Conservation (phyloP, 2,329 filamentous ascomycete species). For the Cladophialophora exuberans region DNA sequence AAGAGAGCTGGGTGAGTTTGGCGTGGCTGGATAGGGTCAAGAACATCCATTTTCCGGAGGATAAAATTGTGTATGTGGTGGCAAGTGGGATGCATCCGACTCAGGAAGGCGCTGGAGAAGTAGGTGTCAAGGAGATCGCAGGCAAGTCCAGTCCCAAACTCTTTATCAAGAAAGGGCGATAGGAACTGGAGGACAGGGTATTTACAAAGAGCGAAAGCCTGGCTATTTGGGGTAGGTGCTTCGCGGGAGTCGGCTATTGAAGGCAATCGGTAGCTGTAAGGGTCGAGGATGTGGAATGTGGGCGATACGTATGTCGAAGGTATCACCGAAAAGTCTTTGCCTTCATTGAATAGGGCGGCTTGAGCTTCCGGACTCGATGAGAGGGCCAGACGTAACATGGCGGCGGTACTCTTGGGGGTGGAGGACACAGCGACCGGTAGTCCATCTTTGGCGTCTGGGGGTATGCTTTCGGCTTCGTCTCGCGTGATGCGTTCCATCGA, state of each 20-base stretch:
- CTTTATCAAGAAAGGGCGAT: conserved; percentile 26
- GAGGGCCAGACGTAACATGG: conserved; percentile 20
- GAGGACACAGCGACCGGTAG: conserved; percentile 9
- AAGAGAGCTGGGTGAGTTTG: conserved; percentile 50
- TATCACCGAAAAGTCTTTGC: conserved; percentile 20
- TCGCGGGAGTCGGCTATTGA: conserved; percentile 27
- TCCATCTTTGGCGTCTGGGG: conserved; percentile 1
- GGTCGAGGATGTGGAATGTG: conserved; percentile 27
- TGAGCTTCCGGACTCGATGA: conserved; percentile 10
- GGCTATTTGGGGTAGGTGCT: conserved; percentile 23
- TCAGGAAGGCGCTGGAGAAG: conserved; percentile 50
- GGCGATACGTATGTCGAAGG: conserved; percentile 30
- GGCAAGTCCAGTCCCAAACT: conserved; percentile 38
- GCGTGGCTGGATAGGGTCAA: conserved; percentile 46
- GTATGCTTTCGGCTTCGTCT: not conserved
- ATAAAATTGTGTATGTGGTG: conserved; percentile 54
- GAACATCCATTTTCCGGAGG: conserved; percentile 50
- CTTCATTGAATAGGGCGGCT: conserved; percentile 14
- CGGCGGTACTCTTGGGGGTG: conserved; percentile 16
- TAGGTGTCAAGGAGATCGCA: conserved; percentile 55
- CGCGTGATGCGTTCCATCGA: not conserved
- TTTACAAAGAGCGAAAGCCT: conserved; percentile 22
- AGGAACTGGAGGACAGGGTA: conserved; percentile 28
- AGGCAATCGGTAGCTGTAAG: conserved; percentile 29
- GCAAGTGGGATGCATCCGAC: conserved; percentile 49